These are phyloP conservation scores for Candida labiduridarum DNA, from an alignment of 1,139 yeast genomes.

Conservation along the genomic window DNA sequence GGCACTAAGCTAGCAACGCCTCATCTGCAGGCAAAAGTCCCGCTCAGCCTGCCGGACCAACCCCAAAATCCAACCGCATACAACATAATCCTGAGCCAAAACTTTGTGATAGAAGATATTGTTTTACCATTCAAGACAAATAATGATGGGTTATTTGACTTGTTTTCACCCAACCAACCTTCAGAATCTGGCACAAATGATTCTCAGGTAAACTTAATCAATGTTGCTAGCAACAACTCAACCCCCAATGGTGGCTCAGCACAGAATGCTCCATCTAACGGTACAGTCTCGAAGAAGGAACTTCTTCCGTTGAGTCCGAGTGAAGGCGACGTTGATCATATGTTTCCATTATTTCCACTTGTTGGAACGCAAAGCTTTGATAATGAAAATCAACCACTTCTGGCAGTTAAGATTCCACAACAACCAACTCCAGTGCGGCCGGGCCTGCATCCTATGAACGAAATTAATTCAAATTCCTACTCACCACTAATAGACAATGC, in stretches of 20 bases:
- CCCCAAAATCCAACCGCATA: slow-evolving; percentile 2
- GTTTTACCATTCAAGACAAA: slow-evolving; percentile 32
- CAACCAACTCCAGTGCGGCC: slow-evolving; percentile 15
- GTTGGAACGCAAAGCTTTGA: slow-evolving; percentile 51
- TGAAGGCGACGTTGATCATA: slow-evolving; percentile 24
- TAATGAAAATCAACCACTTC: slow-evolving; percentile 39
- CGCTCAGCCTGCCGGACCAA: slow-evolving; percentile 5
- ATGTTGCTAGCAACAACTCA: slow-evolving; percentile 7
- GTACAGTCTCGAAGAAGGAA: neutral
- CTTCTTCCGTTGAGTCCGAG: slow-evolving; percentile 12
- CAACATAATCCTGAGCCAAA: slow-evolving; percentile 13
- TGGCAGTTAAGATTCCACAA: slow-evolving; percentile 20
- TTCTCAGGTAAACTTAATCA: slow-evolving; percentile 2
- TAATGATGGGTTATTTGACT: slow-evolving; percentile 31
- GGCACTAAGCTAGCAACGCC: slow-evolving; percentile 3
- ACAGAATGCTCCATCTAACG: neutral
- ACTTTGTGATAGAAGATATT: slow-evolving; percentile 38
- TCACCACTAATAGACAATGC: slow-evolving; percentile 6
- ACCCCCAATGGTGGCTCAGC: slow-evolving; percentile 4
- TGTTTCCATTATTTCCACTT: slow-evolving; percentile 56
- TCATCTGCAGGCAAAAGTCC: slow-evolving; percentile 6
- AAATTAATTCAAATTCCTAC: slow-evolving; percentile 3
- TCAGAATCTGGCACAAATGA: slow-evolving; percentile 6
- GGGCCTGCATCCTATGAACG: neutral
- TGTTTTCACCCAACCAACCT: slow-evolving; percentile 22